Percentiles rank a stretch among this genome's conserved stretches.
Evolutionary conservation across 306 rosid species (phyloP).

Genomic region (Castanopsis chinensis): DNA sequence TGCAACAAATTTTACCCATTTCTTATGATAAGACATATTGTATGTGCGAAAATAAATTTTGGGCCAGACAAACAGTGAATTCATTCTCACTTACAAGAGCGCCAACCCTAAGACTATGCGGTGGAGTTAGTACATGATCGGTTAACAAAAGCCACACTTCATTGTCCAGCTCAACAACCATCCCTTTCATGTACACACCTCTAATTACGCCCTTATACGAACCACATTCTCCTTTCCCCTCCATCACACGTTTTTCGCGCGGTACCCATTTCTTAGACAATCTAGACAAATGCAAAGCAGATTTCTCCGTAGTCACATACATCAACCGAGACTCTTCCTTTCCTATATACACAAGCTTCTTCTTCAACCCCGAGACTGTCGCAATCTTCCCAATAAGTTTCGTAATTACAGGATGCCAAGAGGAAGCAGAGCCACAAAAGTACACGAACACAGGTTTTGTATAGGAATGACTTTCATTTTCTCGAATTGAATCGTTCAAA

Average conservation of each 20-base stretch:
- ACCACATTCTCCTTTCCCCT: constrained; percentile 65
- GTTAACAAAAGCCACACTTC: constrained; percentile 92
- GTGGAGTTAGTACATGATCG: constrained; percentile 47
- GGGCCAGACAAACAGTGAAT: background rate
- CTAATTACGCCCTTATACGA: constrained; percentile 63
- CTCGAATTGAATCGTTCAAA: constrained; percentile 27
- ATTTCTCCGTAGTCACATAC: constrained; percentile 60
- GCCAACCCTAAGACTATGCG: constrained; percentile 82
- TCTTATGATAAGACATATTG: background rate
- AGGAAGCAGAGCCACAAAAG: constrained; percentile 57
- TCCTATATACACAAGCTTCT: constrained; percentile 49
- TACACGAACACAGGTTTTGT: constrained; percentile 48
- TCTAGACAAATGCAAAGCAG: constrained; percentile 43
- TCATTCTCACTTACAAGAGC: constrained; percentile 59
- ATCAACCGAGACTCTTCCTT: constrained; percentile 59
- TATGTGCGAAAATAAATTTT: background rate
- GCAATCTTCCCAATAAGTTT: constrained; percentile 50
- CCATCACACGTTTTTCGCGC: constrained; percentile 6
- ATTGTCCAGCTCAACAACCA: constrained; percentile 80
- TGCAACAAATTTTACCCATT: background rate
- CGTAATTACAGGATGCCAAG: constrained; percentile 69
- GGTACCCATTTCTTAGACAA: constrained; percentile 25
- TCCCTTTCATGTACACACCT: constrained; percentile 81
- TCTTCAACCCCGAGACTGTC: constrained; percentile 60
- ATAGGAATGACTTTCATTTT: constrained; percentile 44